phyloP scores from a whole-genome alignment of 2,329 filamentous ascomycete species.

The Cephalotrichum gorgonifer region DNA sequence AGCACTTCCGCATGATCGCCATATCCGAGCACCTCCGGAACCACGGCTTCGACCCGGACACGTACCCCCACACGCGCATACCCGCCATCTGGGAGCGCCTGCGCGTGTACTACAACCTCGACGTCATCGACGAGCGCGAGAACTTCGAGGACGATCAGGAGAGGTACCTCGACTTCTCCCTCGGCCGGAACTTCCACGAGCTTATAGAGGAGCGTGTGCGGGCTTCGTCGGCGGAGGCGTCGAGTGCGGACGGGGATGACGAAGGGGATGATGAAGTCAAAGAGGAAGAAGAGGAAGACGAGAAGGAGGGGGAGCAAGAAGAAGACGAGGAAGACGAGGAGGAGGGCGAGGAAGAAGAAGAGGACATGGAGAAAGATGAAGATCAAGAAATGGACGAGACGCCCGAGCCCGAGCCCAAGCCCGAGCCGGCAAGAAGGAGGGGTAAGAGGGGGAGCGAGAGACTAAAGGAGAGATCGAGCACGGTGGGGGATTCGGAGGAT shows the following conservation, averaged over 20 bases:
- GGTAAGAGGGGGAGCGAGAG: conserved; percentile 16
- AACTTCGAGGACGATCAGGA: conserved; percentile 50
- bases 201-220: conserved; percentile 24
- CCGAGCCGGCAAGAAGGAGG: conserved; percentile 18
- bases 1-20: conserved; percentile 84
- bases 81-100: conserved; percentile 90
- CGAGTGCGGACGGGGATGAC: not conserved
- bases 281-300: conserved; percentile 29
- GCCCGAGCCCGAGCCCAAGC: conserved; percentile 10
- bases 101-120: conserved; percentile 71
- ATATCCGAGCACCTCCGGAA: conserved; percentile 72
- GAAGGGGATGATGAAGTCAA: conserved; percentile 22
- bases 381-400: conserved; percentile 5
- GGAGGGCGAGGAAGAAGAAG: not conserved
- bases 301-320: conserved; percentile 16
- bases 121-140: conserved; percentile 77
- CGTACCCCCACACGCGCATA: conserved; percentile 72
- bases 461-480: conserved; percentile 14
- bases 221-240: conserved; percentile 1
- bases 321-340: conserved; percentile 9
- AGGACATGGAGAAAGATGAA: conserved; percentile 1
- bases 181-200: conserved; percentile 31
- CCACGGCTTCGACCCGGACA: conserved; percentile 64
- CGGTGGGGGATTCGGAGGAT: conserved; percentile 42
- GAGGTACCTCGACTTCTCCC: conserved; percentile 55